phyloP scores from a whole-genome alignment of 1,139 yeast genomes.

The Candida glucosophila region DNA sequence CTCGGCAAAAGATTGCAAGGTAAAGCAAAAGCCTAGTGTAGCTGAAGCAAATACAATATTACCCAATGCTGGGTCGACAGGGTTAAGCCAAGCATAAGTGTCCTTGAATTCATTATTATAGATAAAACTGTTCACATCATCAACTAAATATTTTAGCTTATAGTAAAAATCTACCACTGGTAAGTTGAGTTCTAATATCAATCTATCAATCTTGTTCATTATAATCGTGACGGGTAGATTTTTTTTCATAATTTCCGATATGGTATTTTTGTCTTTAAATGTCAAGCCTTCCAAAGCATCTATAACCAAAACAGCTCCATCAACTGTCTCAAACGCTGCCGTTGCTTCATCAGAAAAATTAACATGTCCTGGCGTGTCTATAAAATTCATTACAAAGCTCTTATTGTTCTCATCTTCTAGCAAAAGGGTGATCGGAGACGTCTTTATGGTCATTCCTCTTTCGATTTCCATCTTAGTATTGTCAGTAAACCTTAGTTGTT shows the following conservation, averaged over 20 bases:
- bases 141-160: slow-evolving; percentile 57
- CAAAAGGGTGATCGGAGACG: slow-evolving; percentile 56
- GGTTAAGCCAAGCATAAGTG: slow-evolving; percentile 17
- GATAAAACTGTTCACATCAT: slow-evolving; percentile 52
- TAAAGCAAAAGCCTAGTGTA: slow-evolving; percentile 53
- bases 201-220: slow-evolving; percentile 77
- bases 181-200: slow-evolving; percentile 65
- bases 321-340: slow-evolving; percentile 50
- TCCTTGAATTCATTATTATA: slow-evolving; percentile 16
- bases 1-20: slow-evolving; percentile 54
- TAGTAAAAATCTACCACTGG: slow-evolving; percentile 69
- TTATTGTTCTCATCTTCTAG: slow-evolving; percentile 45
- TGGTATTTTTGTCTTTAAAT: slow-evolving; percentile 37
- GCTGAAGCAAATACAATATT: slow-evolving; percentile 75
- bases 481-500: slow-evolving; percentile 58
- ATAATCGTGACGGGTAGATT: slow-evolving; percentile 50
- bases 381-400: slow-evolving; percentile 51
- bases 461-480: slow-evolving; percentile 60
- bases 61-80: slow-evolving; percentile 51
- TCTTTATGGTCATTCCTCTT: slow-evolving; percentile 61
- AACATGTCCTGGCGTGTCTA: slow-evolving; percentile 91
- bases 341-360: slow-evolving; percentile 73
- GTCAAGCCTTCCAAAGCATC: slow-evolving; percentile 83
- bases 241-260: slow-evolving; percentile 40
- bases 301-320: slow-evolving; percentile 62